phyloP scores from a whole-genome alignment of 208 protist genomes.

The Acanthamoeba triangularis region DNA sequence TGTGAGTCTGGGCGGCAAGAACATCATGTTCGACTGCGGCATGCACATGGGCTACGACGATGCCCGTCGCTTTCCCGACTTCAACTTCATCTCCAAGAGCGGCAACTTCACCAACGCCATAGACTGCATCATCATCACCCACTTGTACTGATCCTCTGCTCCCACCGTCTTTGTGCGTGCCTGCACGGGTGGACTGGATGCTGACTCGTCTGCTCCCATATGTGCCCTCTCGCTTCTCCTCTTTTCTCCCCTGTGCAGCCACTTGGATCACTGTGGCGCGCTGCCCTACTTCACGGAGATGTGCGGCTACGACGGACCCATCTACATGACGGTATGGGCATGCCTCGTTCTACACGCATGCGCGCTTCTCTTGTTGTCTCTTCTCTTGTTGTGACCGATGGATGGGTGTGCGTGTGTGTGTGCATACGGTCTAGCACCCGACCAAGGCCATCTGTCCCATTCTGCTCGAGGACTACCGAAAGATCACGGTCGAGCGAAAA shows the following conservation, averaged over 20 bases:
- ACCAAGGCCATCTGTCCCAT: slow-evolving; percentile 93
- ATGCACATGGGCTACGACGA: slow-evolving; percentile 96
- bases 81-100: slow-evolving; percentile 91
- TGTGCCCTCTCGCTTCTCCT: too few relatives aligned
- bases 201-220: background rate
- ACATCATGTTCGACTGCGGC: slow-evolving; percentile 96
- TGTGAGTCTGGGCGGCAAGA: slow-evolving; percentile 92
- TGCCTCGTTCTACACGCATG: slow-evolving; percentile 37
- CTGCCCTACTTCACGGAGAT: slow-evolving; percentile 95
- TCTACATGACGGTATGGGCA: slow-evolving; percentile 92
- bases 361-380: too few relatives aligned
- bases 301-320: slow-evolving; percentile 91
- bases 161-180: background rate
- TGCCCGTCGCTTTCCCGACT: slow-evolving; percentile 94
- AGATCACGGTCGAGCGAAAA: slow-evolving; percentile 91
- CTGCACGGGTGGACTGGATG: background rate
- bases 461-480: slow-evolving; percentile 95
- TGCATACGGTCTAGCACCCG: slow-evolving; percentile 86
- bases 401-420: too few relatives aligned
- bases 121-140: slow-evolving; percentile 92
- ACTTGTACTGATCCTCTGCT: slow-evolving; percentile 89
- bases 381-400: too few relatives aligned
- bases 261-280: slow-evolving; percentile 95
- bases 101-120: slow-evolving; percentile 82
- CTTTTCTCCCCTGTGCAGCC: slow-evolving; percentile 78